These are phyloP conservation scores for Thuidium tamariscinum DNA, from an alignment of 225 moss, liverwort and hornwort species.

Conservation along the genomic window DNA sequence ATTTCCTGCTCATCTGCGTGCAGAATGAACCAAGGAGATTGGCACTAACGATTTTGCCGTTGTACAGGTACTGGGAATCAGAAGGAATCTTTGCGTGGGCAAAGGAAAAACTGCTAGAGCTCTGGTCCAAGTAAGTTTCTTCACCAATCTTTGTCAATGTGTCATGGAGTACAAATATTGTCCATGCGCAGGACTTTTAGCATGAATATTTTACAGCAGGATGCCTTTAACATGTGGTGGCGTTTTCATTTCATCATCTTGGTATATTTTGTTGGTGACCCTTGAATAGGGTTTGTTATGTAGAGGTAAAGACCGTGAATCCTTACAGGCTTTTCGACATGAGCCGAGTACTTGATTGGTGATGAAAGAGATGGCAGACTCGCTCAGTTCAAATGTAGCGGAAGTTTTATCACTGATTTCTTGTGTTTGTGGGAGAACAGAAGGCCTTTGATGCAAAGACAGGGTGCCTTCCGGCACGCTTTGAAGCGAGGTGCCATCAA, in stretches of 20 bases:
- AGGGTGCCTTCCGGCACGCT: conserved; percentile 16
- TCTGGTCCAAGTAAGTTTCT: conserved; percentile 35
- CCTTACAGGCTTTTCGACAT: background rate
- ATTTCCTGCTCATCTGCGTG: background rate
- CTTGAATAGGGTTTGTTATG: background rate
- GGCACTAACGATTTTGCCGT: background rate
- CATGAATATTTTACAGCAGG: background rate
- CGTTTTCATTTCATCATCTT: background rate
- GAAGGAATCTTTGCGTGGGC: conserved; percentile 37
- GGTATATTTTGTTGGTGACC: background rate
- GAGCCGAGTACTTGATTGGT: background rate
- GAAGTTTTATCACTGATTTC: conserved; percentile 13
- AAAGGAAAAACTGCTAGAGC: conserved; percentile 10
- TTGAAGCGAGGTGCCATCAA: conserved; percentile 28
- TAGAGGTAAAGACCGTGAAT: background rate
- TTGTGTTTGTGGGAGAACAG: conserved; percentile 39
- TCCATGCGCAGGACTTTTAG: conserved; percentile 1
- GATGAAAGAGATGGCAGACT: background rate
- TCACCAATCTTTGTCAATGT: background rate
- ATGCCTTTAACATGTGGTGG: background rate
- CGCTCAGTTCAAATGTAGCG: background rate
- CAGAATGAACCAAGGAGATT: background rate
- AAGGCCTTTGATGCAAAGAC: conserved; percentile 30
- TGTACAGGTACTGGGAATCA: conserved; percentile 29
- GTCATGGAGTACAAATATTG: background rate